Percentiles rank a stretch among this genome's conserved stretches.
These are phyloP conservation scores for Tuber indicum DNA, from an alignment of 495 filamentous ascomycete species.

Conservation along the genomic window DNA sequence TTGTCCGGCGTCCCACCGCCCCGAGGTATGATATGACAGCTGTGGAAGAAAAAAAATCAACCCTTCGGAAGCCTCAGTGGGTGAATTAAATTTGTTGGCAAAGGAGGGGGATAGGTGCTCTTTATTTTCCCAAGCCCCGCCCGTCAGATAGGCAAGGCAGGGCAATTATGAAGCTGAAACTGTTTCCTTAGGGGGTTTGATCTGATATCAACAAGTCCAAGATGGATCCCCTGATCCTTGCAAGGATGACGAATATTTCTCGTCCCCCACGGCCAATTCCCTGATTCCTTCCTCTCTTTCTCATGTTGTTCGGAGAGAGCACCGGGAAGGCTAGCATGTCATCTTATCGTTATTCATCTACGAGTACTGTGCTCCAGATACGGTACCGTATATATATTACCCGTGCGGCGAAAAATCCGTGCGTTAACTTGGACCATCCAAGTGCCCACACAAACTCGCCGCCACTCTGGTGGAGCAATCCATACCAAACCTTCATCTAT, in stretches of 20 bases:
- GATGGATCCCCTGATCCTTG: background rate
- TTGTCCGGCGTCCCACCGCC: background rate
- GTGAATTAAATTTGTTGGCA: background rate
- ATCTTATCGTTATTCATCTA: background rate
- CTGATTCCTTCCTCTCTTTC: background rate
- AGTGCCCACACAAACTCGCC: too few species aligned
- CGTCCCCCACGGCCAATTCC: background rate
- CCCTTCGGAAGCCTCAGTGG: background rate
- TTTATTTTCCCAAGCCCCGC: background rate
- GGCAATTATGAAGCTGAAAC: background rate
- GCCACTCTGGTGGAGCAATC: too few species aligned
- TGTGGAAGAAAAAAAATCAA: background rate
- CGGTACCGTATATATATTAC: too few species aligned
- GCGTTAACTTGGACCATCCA: too few species aligned
- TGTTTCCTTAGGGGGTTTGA: background rate
- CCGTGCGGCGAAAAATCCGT: too few species aligned
- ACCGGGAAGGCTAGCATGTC: background rate
- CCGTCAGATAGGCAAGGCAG: background rate
- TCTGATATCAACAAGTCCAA: background rate
- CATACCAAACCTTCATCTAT: too few species aligned
- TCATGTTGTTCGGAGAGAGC: background rate
- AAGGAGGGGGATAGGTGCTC: background rate
- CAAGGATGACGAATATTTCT: background rate
- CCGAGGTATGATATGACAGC: background rate
- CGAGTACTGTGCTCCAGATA: too few species aligned